These are phyloP conservation scores for Gossypium armourianum DNA, from an alignment of 441 rosid genomes.

Conservation along the genomic window DNA sequence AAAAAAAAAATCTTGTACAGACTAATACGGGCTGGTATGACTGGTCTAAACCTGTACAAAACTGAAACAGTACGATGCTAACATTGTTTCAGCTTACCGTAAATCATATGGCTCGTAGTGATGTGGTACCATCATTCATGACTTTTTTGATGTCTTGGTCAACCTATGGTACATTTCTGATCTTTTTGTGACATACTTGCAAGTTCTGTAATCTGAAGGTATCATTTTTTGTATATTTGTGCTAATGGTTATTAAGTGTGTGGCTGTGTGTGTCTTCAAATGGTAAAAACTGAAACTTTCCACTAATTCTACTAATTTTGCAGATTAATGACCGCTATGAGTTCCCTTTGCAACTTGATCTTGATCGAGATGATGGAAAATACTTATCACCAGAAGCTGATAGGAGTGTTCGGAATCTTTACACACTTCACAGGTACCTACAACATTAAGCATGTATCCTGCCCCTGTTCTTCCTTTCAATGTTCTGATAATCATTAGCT, in stretches of 20 bases:
- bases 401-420: conserved; percentile 41
- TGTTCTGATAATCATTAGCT: neutral
- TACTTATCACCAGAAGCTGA: conserved; percentile 43
- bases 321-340: conserved; percentile 50
- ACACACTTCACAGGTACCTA: conserved; percentile 43
- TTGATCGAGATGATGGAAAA: conserved; percentile 37
- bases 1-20: neutral
- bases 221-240: neutral
- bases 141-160: neutral
- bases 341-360: conserved; percentile 49
- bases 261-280: neutral
- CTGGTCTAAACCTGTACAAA: neutral
- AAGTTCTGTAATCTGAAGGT: neutral
- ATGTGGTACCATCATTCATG: neutral
- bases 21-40: neutral
- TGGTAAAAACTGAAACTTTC: neutral
- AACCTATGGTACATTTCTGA: neutral
- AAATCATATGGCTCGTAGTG: neutral
- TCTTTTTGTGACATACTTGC: neutral
- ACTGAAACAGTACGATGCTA: neutral
- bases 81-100: neutral
- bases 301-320: neutral
- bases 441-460: neutral
- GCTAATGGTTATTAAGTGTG: neutral
- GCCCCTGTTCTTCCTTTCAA: neutral